These are phyloP conservation scores for Xylariaceae sp. DNA, from an alignment of 2,329 filamentous ascomycete genomes.

Conservation along the genomic window DNA sequence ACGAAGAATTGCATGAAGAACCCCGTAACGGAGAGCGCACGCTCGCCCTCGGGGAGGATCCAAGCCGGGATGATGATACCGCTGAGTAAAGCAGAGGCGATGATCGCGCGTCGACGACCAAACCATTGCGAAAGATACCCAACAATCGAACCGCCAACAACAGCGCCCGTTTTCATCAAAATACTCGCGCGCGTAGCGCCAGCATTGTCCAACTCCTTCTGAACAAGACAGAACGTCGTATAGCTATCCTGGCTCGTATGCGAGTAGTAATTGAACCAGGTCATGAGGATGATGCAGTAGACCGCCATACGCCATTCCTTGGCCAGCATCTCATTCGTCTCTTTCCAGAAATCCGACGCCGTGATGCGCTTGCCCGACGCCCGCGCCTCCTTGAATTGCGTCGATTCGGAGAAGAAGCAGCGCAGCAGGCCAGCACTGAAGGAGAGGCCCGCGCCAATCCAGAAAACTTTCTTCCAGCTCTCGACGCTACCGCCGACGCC, in stretches of 20 bases:
- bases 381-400: constrained; percentile 68
- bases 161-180: constrained; percentile 73
- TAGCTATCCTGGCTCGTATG: constrained; percentile 79
- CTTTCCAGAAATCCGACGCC: constrained; percentile 57
- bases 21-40: constrained; percentile 55
- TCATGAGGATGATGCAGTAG: constrained; percentile 75
- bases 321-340: constrained; percentile 61
- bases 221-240: constrained; percentile 71
- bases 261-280: constrained; percentile 69
- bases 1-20: constrained; percentile 68
- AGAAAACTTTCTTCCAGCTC: constrained; percentile 72
- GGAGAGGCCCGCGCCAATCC: constrained; percentile 63
- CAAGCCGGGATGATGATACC: constrained; percentile 61
- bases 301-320: constrained; percentile 72
- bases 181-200: constrained; percentile 70
- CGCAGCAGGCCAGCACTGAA: constrained; percentile 64
- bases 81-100: constrained; percentile 55
- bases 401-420: constrained; percentile 65
- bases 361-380: constrained; percentile 49
- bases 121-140: constrained; percentile 72
- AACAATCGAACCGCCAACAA: constrained; percentile 65
- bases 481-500: constrained; percentile 60
- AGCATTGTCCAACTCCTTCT: constrained; percentile 62
- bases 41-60: constrained; percentile 60
- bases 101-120: constrained; percentile 65